Percentiles rank a stretch among this genome's conserved stretches.
phyloP scores from a whole-genome alignment of 768 basidiomycete genomes.

The Auriscalpium vulgare region DNA sequence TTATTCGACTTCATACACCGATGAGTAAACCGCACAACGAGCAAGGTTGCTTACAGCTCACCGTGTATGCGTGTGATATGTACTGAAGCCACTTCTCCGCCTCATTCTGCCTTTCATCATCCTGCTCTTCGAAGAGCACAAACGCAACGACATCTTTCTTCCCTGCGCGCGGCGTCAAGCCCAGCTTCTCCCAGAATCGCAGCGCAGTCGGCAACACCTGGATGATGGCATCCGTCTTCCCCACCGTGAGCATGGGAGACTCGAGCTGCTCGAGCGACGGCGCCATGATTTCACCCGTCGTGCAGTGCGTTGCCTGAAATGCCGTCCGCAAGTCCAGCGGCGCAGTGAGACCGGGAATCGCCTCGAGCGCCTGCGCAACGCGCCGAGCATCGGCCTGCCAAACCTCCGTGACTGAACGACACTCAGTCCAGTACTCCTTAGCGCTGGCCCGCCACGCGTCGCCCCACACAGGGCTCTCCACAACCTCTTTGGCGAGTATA shows the following conservation, averaged over 20 bases:
- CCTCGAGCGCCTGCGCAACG: constrained; percentile 35
- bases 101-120: constrained; percentile 35
- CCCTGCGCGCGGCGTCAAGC: constrained; percentile 61
- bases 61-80: constrained; percentile 49
- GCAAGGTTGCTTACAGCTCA: constrained; percentile 27
- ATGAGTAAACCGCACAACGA: background rate
- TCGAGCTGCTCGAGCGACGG: constrained; percentile 29
- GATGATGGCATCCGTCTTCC: constrained; percentile 62
- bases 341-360: constrained; percentile 30
- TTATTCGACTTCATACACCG: constrained; percentile 42
- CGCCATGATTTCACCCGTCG: background rate
- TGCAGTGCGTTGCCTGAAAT: constrained; percentile 23
- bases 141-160: constrained; percentile 63
- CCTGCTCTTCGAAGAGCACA: constrained; percentile 59
- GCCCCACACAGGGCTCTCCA: constrained; percentile 67
- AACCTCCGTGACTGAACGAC: constrained; percentile 26
- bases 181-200: constrained; percentile 83
- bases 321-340: constrained; percentile 37
- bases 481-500: constrained; percentile 57
- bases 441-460: constrained; percentile 49
- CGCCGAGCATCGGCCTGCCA: constrained; percentile 53
- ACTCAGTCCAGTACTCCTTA: constrained; percentile 13
- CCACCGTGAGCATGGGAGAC: constrained; percentile 54
- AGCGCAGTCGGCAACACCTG: constrained; percentile 63
- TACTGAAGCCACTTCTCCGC: constrained; percentile 55